Base-by-base conservation (phyloP, 768 basidiomycete species). In the Mycena indigotica region DNA sequence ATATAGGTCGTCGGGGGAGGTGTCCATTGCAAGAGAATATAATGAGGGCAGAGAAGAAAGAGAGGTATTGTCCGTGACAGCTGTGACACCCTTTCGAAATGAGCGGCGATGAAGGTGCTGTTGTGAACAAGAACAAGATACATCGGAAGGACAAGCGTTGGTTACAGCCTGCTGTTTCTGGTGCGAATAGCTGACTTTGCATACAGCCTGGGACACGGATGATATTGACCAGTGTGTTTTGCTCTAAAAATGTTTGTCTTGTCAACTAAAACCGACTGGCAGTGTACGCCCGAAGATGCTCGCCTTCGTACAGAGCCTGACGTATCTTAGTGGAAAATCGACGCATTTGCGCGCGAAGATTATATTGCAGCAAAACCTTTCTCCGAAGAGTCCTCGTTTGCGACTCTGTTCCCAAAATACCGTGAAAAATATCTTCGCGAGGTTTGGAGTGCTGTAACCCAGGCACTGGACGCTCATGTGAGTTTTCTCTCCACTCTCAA, bases 371-470 rank as follows among this genome's bases (percentile, higher is more conserved):
- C 91, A 0, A 54, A 57, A 16, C 79, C 90, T 2, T 94, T 99
- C 75, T 81, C 86, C 2, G 96, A 98, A 72, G 97, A 99, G 77
- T 97, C 95, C 3, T 96, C 94, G 0, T 99, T 98, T 67, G 96
- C 96, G 10, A 96, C 97, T 1, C 83, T 99, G 10, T 99, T 99
- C 73, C 97, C 97, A 13, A 98, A 97, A 73, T 98, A 98, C 70
- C 85, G 97, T 64, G 97, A 99, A 82, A 94, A 90, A 68, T 98
- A 98, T 68, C 76, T 99, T 49, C 84, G 94, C 41, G 94, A 98
- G 72, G 88, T 91, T 50, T 99, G 97, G 97, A 87, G 89, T 63
- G 88, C 88, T 2, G 91, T 96, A 12, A 96, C 95, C 0, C 81
- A 83, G 56, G 84, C 91, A 12, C 73, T 99, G 48, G 95, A 98